A percentile compares a stretch with the other conserved stretches of the same genome.
phyloP scores from a whole-genome alignment of 805 yeast species.

The Hanseniaspora taiwanica region DNA sequence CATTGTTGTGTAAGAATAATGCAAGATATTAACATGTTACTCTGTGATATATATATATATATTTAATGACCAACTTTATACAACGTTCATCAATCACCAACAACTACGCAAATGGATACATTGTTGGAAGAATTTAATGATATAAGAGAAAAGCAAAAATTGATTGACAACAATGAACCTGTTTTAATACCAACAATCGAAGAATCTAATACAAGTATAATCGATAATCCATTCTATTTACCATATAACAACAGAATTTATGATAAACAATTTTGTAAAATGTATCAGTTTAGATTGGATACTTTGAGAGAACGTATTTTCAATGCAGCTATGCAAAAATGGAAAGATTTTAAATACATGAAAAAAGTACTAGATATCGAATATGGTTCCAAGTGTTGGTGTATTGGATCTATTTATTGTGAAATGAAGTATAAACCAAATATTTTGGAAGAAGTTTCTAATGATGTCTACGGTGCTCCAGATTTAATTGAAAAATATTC shows the following conservation, averaged over 20 bases:
- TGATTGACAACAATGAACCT: not conserved
- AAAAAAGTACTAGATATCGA: slow-evolving; percentile 31
- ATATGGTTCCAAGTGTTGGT: slow-evolving; percentile 52
- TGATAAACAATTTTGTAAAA: slow-evolving; percentile 41
- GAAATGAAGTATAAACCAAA: slow-evolving; percentile 80
- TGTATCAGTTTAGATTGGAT: slow-evolving; percentile 39
- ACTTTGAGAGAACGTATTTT: slow-evolving; percentile 33
- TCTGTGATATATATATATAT: no score
- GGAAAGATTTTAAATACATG: slow-evolving; percentile 40
- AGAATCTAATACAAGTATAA: not conserved
- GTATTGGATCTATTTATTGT: slow-evolving; percentile 73
- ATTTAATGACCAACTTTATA: no score
- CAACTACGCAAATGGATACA: no score
- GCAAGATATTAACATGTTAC: no score
- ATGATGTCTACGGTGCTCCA: slow-evolving; percentile 32
- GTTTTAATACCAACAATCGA: not conserved
- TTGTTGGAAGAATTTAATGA: no score
- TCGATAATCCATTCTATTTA: slow-evolving; percentile 15
- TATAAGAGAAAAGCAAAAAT: no score
- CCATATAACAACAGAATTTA: slow-evolving; percentile 29
- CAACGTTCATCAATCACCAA: no score
- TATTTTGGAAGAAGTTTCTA: slow-evolving; percentile 67
- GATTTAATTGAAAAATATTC: slow-evolving; percentile 33
- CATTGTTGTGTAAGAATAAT: no score
- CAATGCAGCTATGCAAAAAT: slow-evolving; percentile 34